A percentile compares a stretch with the other conserved stretches of the same genome.
These are phyloP conservation scores for Epichloe sylvatica DNA, from an alignment of 2,329 filamentous ascomycete genomes.

Conservation along the genomic window DNA sequence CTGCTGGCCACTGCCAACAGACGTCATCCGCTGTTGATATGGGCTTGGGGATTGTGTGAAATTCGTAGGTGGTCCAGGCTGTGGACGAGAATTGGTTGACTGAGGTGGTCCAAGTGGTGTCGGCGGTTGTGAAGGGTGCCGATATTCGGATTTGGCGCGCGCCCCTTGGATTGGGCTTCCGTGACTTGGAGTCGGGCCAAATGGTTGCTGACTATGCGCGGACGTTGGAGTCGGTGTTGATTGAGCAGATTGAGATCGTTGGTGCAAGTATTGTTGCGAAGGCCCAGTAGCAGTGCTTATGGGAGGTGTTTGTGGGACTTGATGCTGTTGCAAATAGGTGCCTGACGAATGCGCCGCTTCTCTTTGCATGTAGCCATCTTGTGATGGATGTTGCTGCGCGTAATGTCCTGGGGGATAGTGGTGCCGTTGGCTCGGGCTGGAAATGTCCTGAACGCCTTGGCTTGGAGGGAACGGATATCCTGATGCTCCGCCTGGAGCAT, in stretches of 20 bases:
- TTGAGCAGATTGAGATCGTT: conserved; percentile 43
- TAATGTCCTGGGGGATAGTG: conserved; percentile 34
- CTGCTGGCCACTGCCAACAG: conserved; percentile 18
- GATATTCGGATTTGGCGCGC: conserved; percentile 28
- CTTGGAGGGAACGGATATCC: conserved; percentile 39
- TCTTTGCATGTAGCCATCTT: conserved; percentile 32
- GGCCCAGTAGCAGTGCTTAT: conserved; percentile 27
- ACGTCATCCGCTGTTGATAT: conserved; percentile 38
- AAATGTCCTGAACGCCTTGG: conserved; percentile 27
- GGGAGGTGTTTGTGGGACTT: conserved; percentile 36
- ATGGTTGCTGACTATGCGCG: conserved; percentile 43
- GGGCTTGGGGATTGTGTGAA: conserved; percentile 42
- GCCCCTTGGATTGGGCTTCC: conserved; percentile 37
- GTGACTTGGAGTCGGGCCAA: conserved; percentile 35
- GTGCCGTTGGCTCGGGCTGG: conserved; percentile 38
- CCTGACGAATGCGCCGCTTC: conserved; percentile 22
- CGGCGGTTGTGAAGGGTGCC: conserved; percentile 39
- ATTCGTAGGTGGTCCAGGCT: conserved; percentile 27
- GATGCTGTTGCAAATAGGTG: conserved; percentile 28
- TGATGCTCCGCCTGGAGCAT: conserved; percentile 24
- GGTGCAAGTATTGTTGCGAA: conserved; percentile 26
- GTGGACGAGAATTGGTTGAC: conserved; percentile 19
- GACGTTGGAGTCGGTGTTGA: conserved; percentile 49
- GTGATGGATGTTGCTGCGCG: conserved; percentile 24
- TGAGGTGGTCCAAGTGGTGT: conserved; percentile 39